Conservation (phyloP, 345 rosid genomes). For the Eucalyptus guilfoylei region DNA sequence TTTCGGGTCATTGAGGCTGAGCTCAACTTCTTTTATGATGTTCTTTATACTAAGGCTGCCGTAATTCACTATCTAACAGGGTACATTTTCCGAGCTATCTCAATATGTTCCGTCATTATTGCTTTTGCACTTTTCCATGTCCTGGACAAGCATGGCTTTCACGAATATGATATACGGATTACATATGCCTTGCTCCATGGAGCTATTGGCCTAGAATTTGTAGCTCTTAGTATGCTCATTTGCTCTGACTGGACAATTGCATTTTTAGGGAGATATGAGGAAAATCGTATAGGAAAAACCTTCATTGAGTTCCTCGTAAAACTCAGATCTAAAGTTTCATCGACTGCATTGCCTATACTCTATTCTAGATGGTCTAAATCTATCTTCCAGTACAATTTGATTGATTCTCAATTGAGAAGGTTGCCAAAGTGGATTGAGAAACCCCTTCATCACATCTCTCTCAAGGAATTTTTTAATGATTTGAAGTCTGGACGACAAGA, state of each 20-base stretch:
- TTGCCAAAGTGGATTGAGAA: not conserved
- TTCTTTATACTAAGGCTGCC: not conserved
- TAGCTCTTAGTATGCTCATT: not conserved
- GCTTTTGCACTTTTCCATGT: not conserved
- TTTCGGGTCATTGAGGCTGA: not conserved
- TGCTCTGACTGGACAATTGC: not conserved
- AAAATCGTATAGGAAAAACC: not conserved
- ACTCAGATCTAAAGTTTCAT: not conserved
- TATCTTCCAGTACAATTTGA: not conserved
- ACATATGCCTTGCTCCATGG: not conserved
- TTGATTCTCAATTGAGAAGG: not conserved
- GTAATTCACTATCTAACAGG: not conserved
- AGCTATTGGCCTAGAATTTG: not conserved
- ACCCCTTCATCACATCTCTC: not conserved
- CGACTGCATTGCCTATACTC: not conserved
- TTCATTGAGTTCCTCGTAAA: not conserved
- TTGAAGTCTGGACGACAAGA: not conserved
- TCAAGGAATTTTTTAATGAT: not conserved
- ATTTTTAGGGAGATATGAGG: not conserved
- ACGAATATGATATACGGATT: not conserved
- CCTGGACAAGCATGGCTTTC: not conserved
- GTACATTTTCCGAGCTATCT: not conserved
- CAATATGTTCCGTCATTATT: not conserved
- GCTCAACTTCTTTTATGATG: not conserved
- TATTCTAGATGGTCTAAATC: not conserved